phyloP scores from a whole-genome alignment of 352 stramenopile species.

The Phytophthora colocasiae region DNA sequence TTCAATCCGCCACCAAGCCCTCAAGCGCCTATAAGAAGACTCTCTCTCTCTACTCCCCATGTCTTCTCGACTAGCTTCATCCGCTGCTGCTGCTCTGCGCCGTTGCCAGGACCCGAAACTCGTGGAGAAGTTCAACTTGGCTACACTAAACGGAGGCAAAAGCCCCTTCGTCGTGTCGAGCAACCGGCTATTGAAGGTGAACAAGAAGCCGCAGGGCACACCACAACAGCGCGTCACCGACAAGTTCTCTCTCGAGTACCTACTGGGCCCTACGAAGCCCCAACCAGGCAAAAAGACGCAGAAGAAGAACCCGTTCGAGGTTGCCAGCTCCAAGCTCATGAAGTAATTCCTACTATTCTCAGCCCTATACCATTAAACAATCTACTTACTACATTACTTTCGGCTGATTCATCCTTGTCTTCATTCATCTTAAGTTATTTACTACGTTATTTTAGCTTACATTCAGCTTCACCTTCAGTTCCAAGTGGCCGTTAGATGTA shows the following conservation, averaged over 20 bases:
- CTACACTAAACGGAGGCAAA: conserved; percentile 69
- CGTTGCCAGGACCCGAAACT: conserved; percentile 44
- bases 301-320: conserved; percentile 65
- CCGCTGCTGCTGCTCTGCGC: conserved; percentile 19
- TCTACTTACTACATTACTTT: neutral
- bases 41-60: conserved; percentile 5
- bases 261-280: conserved; percentile 38
- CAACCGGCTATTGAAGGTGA: conserved; percentile 54
- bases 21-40: neutral
- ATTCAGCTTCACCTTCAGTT: conserved; percentile 17
- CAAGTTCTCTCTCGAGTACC: conserved; percentile 76
- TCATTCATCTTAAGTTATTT: neutral
- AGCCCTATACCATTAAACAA: neutral
- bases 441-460: conserved; percentile 8
- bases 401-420: neutral
- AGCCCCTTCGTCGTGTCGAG: conserved; percentile 74
- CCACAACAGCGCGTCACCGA: conserved; percentile 51
- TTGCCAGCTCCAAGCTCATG: conserved; percentile 76
- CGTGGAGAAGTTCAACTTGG: conserved; percentile 69
- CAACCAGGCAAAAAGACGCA: conserved; percentile 26
- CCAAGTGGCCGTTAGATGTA: neutral
- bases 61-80: conserved; percentile 23
- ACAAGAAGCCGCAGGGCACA: conserved; percentile 29
- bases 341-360: neutral
- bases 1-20: neutral